Conservation (phyloP, 768 basidiomycete species). For the Phylloporus sp. region DNA sequence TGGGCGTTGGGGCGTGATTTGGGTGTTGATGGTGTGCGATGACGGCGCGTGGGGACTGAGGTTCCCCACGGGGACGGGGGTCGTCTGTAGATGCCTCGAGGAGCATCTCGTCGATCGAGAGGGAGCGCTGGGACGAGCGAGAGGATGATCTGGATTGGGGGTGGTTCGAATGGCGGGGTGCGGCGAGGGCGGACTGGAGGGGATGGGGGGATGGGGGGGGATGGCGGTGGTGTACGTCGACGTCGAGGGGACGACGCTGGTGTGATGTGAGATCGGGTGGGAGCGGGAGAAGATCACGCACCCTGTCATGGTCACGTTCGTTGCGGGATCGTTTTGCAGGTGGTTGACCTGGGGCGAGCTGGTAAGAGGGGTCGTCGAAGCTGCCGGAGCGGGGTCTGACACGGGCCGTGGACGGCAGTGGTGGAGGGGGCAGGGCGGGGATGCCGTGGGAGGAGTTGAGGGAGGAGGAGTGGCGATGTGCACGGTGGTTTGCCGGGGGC, state of each 20-base stretch:
- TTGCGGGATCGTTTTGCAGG: constrained; percentile 46
- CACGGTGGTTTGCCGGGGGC: constrained; percentile 10
- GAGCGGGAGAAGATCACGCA: not conserved
- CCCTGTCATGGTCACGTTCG: constrained; percentile 34
- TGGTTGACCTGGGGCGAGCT: constrained; percentile 36
- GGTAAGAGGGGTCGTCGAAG: constrained; percentile 33
- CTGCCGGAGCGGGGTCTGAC: constrained; percentile 43
- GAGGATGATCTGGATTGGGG: constrained; percentile 30
- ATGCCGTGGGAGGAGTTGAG: constrained; percentile 29
- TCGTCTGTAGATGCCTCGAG: constrained; percentile 41
- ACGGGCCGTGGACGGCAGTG: constrained; percentile 29
- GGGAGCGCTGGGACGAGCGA: constrained; percentile 32
- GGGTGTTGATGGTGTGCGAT: constrained; percentile 32
- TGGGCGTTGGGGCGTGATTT: constrained; percentile 13
- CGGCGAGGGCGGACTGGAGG: constrained; percentile 9
- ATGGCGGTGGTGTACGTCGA: constrained; percentile 26
- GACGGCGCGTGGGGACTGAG: constrained; percentile 27
- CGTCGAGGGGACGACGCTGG: constrained; percentile 18
- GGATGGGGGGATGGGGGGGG: constrained; percentile 20
- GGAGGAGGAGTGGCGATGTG: constrained; percentile 20
- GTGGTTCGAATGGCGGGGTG: constrained; percentile 12
- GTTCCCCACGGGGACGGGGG: constrained; percentile 30
- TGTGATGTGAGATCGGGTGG: constrained; percentile 5
- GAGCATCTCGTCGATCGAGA: constrained; percentile 45
- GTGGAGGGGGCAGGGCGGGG: constrained; percentile 37